These are phyloP conservation scores for Lactarius trivialis DNA, from an alignment of 768 basidiomycete species.

Conservation along the genomic window DNA sequence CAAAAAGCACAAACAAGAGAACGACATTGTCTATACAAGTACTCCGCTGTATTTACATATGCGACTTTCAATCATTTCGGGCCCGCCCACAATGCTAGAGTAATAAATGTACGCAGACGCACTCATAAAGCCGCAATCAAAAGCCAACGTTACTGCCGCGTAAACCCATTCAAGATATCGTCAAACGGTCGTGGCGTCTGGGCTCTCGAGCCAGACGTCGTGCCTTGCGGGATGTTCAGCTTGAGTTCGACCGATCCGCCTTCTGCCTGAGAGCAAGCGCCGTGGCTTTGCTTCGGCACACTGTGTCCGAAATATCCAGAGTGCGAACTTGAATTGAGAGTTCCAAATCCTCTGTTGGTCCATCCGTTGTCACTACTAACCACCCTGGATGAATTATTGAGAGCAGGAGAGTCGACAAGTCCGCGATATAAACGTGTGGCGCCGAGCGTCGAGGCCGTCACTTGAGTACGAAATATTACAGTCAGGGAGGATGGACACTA, in stretches of 20 bases:
- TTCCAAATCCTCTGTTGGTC: background rate
- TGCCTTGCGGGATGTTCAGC: background rate
- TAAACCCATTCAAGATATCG: background rate
- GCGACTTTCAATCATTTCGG: background rate
- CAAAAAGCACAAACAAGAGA: too few relatives aligned
- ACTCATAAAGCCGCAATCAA: background rate
- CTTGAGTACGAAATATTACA: background rate
- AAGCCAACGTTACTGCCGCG: background rate
- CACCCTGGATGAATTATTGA: background rate
- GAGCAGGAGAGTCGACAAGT: slow-evolving; percentile 1
- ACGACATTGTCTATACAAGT: too few relatives aligned
- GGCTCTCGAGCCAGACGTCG: background rate
- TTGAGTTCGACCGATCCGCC: background rate
- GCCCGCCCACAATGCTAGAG: too few relatives aligned
- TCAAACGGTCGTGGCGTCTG: background rate
- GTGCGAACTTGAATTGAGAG: too few relatives aligned
- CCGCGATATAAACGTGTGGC: slow-evolving; percentile 17
- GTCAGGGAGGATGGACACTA: background rate
- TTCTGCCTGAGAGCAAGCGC: too few relatives aligned
- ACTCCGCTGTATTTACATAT: too few relatives aligned
- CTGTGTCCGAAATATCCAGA: too few relatives aligned
- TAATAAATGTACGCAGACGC: background rate
- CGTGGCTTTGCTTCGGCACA: too few relatives aligned
- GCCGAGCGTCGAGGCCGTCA: slow-evolving; percentile 9
- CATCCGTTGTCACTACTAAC: background rate